These are phyloP conservation scores for Oleoguttula mirabilis DNA, from an alignment of 495 filamentous ascomycete genomes.

Conservation along the genomic window DNA sequence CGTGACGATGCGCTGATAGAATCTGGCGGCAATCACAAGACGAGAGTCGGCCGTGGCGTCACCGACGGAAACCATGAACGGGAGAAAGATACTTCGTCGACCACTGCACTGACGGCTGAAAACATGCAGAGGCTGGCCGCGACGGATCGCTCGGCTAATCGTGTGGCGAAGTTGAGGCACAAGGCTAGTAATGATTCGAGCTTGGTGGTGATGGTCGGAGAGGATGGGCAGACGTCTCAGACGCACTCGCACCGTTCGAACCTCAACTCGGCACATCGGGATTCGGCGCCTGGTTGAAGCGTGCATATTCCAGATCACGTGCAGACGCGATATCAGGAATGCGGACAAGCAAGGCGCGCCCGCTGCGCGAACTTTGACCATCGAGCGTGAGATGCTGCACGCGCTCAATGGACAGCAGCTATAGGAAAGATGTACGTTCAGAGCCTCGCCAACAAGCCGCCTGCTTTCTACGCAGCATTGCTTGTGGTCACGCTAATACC, in stretches of 20 bases:
- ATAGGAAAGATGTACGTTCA: slow-evolving; percentile 7
- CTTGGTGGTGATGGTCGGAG: neutral
- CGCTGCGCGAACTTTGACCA: too few relatives aligned
- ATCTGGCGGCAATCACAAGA: slow-evolving; percentile 24
- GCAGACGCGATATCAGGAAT: too few relatives aligned
- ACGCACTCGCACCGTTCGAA: too few relatives aligned
- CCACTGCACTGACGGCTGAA: slow-evolving; percentile 8
- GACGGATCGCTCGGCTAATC: neutral
- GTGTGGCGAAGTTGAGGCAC: neutral
- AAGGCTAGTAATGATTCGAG: neutral
- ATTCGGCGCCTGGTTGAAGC: too few relatives aligned
- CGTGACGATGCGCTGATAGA: slow-evolving; percentile 38
- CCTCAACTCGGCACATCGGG: too few relatives aligned
- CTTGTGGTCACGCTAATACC: slow-evolving; percentile 5
- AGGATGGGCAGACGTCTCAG: too few relatives aligned
- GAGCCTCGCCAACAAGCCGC: neutral
- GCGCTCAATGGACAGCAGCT: too few relatives aligned
- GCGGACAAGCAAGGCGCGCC: neutral
- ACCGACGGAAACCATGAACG: neutral
- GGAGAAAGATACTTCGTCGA: neutral
- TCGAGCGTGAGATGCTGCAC: too few relatives aligned
- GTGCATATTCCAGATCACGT: too few relatives aligned
- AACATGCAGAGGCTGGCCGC: slow-evolving; percentile 12
- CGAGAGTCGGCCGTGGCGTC: neutral
- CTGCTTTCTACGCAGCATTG: neutral